Evolutionary conservation across 1,139 yeast species (phyloP).

Genomic region (Debaryomyces fabryi): DNA sequence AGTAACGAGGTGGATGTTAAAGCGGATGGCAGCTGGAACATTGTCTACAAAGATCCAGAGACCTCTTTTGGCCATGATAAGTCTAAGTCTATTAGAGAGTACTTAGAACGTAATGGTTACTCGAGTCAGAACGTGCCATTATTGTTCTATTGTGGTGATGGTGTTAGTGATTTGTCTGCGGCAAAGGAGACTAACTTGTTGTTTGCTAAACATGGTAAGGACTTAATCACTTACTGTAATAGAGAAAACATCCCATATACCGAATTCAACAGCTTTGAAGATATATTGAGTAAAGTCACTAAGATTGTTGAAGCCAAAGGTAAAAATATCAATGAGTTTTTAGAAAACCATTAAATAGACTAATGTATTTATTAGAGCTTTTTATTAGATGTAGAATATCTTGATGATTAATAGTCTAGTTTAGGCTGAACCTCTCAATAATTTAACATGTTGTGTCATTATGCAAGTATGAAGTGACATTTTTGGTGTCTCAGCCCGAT

Average conservation of each 20-base stretch:
- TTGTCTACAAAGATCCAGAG: slow-evolving; percentile 77
- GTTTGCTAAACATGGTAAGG: slow-evolving; percentile 92
- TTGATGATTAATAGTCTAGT: not conserved
- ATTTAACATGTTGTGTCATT: not conserved
- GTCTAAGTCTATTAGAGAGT: slow-evolving; percentile 76
- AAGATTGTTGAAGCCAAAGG: slow-evolving; percentile 32
- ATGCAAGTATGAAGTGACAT: not conserved
- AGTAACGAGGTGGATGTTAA: slow-evolving; percentile 74
- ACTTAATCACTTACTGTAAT: slow-evolving; percentile 80
- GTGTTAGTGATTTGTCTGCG: slow-evolving; percentile 92
- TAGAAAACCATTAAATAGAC: slow-evolving; percentile 25
- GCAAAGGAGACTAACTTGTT: slow-evolving; percentile 92
- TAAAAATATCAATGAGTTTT: slow-evolving; percentile 28
- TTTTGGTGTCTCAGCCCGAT: not conserved
- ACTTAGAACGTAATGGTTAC: slow-evolving; percentile 48
- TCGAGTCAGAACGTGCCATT: slow-evolving; percentile 41
- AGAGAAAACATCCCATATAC: slow-evolving; percentile 81
- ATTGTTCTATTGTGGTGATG: slow-evolving; percentile 94
- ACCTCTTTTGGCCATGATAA: slow-evolving; percentile 94
- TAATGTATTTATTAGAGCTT: not conserved
- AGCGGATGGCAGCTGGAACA: slow-evolving; percentile 68
- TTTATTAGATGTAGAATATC: not conserved
- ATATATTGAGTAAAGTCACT: slow-evolving; percentile 60
- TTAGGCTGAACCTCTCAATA: not conserved
- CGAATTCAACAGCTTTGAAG: slow-evolving; percentile 75